Evolutionary conservation across 192 early-diverging fungal genomes (phyloP).

Genomic region (Chytriomyces sp.): DNA sequence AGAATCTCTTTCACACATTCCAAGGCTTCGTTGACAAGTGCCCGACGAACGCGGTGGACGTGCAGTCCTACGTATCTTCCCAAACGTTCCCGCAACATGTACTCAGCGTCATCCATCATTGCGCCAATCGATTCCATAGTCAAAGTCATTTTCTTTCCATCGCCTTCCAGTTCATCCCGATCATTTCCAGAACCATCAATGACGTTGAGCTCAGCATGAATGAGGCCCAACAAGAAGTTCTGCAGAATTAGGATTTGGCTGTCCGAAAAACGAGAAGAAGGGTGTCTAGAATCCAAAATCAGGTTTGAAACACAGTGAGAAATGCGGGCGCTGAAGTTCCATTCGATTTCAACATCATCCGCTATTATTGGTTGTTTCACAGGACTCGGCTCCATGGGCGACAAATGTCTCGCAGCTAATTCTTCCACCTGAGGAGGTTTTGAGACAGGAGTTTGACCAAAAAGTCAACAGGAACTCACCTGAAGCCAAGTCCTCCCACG

Average conservation of each 20-base stretch:
- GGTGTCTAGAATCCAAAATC: not conserved
- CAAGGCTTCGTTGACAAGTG: constrained; percentile 2
- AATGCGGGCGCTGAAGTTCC: constrained; percentile 2
- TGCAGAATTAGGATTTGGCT: constrained; percentile 6
- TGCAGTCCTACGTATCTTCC: constrained; percentile 17
- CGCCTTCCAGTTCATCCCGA: not conserved
- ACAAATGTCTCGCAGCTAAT: too few species aligned
- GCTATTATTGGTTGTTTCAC: too few species aligned
- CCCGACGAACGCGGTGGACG: not conserved
- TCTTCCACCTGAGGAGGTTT: too few species aligned
- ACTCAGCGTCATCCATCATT: not conserved
- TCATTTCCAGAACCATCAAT: not conserved
- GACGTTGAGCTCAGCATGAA: constrained; percentile 5
- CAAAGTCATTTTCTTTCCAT: not conserved
- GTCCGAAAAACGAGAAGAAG: not conserved
- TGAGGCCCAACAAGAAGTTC: constrained; percentile 8
- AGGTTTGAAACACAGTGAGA: constrained; percentile 1
- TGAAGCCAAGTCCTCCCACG: too few species aligned
- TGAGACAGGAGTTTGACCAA: too few species aligned
- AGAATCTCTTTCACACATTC: constrained; percentile 9
- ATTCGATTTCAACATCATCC: not conserved
- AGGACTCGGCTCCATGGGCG: too few species aligned
- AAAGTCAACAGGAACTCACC: too few species aligned
- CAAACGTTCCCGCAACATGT: not conserved
- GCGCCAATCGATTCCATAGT: not conserved